Evolutionary conservation across 176 grass and related monocot species (phyloP).

Genomic region (Zea luxurians): DNA sequence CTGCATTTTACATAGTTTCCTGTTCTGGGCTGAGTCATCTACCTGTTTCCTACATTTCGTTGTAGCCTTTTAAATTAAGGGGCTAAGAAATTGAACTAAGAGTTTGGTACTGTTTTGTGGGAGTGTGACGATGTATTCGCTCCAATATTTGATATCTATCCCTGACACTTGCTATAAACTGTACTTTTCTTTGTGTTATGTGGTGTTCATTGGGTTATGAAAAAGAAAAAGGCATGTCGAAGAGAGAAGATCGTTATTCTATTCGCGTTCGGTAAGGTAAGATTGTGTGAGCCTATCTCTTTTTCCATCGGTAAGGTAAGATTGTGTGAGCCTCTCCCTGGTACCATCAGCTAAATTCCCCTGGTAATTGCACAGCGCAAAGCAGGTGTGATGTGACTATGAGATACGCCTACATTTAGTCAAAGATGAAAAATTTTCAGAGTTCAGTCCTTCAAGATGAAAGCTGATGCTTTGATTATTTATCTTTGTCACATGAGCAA

Average conservation of each 20-base stretch:
- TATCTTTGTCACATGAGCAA: neutral
- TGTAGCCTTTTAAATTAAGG: constrained; percentile 22
- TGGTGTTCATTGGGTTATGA: too few species aligned
- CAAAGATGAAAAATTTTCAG: neutral
- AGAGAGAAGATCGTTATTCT: too few species aligned
- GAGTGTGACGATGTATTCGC: constrained; percentile 31
- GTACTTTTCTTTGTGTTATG: neutral
- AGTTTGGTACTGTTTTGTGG: constrained; percentile 11
- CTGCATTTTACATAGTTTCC: neutral
- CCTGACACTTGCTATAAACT: constrained; percentile 14
- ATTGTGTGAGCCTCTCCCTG: constrained; percentile 9
- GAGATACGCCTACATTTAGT: neutral
- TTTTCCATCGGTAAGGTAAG: neutral
- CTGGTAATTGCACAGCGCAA: neutral
- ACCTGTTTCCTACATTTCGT: constrained; percentile 17
- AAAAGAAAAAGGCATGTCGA: too few species aligned
- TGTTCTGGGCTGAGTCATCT: neutral
- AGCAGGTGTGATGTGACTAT: neutral
- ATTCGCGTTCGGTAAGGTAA: too few species aligned
- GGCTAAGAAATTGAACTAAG: constrained; percentile 2
- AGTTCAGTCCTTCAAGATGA: neutral
- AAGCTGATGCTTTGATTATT: neutral
- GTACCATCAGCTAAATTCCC: constrained; percentile 20
- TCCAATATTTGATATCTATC: constrained; percentile 33
- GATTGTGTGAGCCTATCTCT: too few species aligned